A percentile compares a stretch with the other conserved stretches of the same genome.
phyloP scores from a whole-genome alignment of 306 rosid species.

The Trichosanthes truncata region DNA sequence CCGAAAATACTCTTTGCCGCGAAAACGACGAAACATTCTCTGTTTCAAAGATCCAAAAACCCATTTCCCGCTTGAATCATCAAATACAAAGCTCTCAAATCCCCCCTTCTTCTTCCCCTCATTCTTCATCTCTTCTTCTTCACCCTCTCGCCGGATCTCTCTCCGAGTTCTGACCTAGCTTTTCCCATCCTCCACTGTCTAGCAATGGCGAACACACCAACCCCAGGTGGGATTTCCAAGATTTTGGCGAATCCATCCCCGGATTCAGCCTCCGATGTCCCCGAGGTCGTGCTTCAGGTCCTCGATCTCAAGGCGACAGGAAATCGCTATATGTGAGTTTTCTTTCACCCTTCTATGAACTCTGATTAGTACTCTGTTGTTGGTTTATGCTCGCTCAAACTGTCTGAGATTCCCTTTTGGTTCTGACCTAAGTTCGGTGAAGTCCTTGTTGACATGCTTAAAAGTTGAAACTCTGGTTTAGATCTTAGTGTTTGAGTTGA shows the following conservation, averaged over 20 bases:
- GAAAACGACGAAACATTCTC: not conserved
- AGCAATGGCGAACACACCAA: constrained; percentile 40
- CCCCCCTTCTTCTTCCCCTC: not conserved
- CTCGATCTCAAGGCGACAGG: constrained; percentile 60
- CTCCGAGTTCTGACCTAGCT: not conserved
- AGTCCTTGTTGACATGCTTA: not conserved
- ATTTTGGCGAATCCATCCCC: constrained; percentile 56
- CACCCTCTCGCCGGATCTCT: not conserved
- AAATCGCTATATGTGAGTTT: constrained; percentile 49
- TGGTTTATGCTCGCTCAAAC: not conserved
- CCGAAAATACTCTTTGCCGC: not conserved
- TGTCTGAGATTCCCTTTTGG: not conserved
- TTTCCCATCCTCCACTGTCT: not conserved
- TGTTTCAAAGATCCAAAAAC: not conserved
- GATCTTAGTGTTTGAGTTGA: not conserved
- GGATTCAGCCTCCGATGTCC: constrained; percentile 40
- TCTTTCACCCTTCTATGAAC: not conserved
- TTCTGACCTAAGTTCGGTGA: not conserved
- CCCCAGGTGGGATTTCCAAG: constrained; percentile 42
- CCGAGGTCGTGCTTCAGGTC: constrained; percentile 60
- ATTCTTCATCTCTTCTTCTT: not conserved
- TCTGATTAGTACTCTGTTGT: not conserved
- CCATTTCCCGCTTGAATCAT: not conserved
- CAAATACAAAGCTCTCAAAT: constrained; percentile 4
- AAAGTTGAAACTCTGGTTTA: not conserved